A percentile compares a stretch with the other conserved stretches of the same genome.
Evolutionary conservation across 768 basidiomycete genomes (phyloP).

Genomic region (Pleurotus sapidus): DNA sequence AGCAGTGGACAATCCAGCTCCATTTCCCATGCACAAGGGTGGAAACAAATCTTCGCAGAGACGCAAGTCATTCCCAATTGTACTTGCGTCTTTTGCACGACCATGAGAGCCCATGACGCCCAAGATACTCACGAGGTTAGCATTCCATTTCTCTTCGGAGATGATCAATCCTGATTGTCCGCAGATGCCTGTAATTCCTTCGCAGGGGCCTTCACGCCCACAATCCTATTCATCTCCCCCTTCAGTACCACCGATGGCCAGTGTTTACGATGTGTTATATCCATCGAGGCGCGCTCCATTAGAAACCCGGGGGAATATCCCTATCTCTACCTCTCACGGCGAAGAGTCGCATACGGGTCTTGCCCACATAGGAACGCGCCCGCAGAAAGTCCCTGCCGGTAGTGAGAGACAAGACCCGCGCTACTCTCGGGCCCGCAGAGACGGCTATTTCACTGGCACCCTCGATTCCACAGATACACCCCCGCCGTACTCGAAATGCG

Average conservation of each 20-base stretch:
- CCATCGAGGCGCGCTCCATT: background rate
- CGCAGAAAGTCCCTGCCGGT: background rate
- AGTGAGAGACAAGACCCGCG: background rate
- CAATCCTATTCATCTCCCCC: background rate
- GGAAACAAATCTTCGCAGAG: background rate
- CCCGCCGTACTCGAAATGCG: background rate
- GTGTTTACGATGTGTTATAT: slow-evolving; percentile 5
- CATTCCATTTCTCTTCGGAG: background rate
- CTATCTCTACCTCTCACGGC: background rate
- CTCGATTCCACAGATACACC: background rate
- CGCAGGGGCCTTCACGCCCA: background rate
- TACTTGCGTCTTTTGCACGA: background rate
- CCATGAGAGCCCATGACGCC: background rate
- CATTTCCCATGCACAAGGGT: background rate
- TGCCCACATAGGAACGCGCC: background rate
- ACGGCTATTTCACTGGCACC: background rate
- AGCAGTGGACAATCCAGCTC: background rate
- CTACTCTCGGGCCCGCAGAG: background rate
- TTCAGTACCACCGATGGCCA: background rate
- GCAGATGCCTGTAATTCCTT: background rate
- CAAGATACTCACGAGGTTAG: background rate
- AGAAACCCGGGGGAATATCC: background rate
- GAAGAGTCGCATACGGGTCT: background rate
- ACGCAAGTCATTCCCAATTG: background rate
- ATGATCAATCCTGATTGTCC: background rate